Percentiles rank a stretch among this genome's conserved stretches.
Evolutionary conservation across 495 filamentous ascomycete genomes (phyloP).

Genomic region (Xylaria flabelliformis): DNA sequence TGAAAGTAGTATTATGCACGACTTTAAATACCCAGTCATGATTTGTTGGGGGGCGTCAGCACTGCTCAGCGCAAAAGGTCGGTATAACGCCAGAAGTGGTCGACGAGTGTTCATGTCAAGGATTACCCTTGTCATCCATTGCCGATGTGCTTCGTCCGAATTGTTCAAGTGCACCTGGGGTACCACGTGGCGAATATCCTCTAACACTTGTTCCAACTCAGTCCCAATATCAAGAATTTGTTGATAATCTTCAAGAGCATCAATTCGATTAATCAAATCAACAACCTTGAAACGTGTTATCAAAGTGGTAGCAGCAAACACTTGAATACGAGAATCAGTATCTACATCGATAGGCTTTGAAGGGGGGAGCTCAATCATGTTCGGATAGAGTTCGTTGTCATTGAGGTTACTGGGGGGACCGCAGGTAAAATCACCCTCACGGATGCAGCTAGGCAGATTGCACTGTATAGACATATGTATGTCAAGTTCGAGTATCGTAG

Average conservation of each 20-base stretch:
- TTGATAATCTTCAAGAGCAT: constrained; percentile 42
- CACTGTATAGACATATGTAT: constrained; percentile 46
- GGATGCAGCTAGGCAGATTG: constrained; percentile 46
- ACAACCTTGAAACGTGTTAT: constrained; percentile 41
- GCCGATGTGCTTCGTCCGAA: constrained; percentile 34
- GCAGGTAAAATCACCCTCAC: constrained; percentile 48
- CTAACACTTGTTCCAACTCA: constrained; percentile 47
- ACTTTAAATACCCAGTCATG: constrained; percentile 44
- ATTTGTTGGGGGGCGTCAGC: constrained; percentile 44
- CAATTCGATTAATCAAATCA: constrained; percentile 44
- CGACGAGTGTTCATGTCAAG: constrained; percentile 47
- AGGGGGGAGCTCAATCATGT: constrained; percentile 39
- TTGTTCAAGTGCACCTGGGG: constrained; percentile 37
- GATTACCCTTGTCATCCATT: constrained; percentile 41
- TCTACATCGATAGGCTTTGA: constrained; percentile 44
- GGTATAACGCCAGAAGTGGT: constrained; percentile 46
- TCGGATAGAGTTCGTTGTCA: constrained; percentile 40
- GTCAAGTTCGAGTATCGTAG: constrained; percentile 48
- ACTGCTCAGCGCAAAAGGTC: constrained; percentile 47
- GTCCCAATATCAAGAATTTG: constrained; percentile 45
- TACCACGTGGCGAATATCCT: constrained; percentile 44
- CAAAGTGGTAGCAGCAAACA: constrained; percentile 44
- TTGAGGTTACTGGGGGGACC: constrained; percentile 45
- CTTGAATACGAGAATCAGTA: constrained; percentile 44
- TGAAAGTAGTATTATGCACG: constrained; percentile 46